phyloP scores from a whole-genome alignment of 345 rosid genomes.

The Cardamine resedifolia region DNA sequence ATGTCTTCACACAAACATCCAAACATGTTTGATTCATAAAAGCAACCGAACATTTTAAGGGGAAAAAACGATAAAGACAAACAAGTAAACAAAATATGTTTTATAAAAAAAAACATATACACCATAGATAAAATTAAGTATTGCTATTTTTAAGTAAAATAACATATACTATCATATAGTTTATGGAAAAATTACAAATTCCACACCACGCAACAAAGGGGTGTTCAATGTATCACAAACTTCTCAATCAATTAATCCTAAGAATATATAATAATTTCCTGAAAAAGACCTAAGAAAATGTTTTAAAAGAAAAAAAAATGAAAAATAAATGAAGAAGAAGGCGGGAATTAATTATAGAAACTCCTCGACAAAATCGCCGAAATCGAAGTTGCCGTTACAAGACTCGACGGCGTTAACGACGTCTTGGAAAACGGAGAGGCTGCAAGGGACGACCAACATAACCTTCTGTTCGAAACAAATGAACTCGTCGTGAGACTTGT shows the following conservation, averaged over 20 bases:
- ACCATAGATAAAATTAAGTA: background rate
- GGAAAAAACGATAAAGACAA: background rate
- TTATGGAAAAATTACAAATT: conserved; percentile 11
- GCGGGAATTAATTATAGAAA: conserved; percentile 40
- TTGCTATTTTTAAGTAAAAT: background rate
- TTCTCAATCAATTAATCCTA: conserved; percentile 19
- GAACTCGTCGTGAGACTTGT: conserved; percentile 70
- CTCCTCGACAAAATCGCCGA: conserved; percentile 72
- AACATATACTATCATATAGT: background rate
- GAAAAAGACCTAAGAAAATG: background rate
- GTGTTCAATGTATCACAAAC: conserved; percentile 32
- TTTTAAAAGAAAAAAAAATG: too few species aligned
- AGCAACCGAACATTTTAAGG: background rate
- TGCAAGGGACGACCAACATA: conserved; percentile 75
- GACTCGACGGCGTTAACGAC: conserved; percentile 67
- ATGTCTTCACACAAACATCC: conserved; percentile 18
- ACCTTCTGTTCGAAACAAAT: conserved; percentile 55
- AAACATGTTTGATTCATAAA: conserved; percentile 15
- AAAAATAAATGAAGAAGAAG: background rate
- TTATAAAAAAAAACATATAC: background rate
- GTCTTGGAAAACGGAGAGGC: conserved; percentile 64
- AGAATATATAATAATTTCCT: background rate
- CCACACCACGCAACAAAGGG: conserved; percentile 43
- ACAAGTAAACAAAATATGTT: background rate
- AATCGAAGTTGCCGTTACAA: conserved; percentile 65